Evolutionary conservation across 1,284 basidiomycete genomes (phyloP), one percentile per base, ranked within the genome.

Genomic region (Paramarasmius palmivorus): DNA sequence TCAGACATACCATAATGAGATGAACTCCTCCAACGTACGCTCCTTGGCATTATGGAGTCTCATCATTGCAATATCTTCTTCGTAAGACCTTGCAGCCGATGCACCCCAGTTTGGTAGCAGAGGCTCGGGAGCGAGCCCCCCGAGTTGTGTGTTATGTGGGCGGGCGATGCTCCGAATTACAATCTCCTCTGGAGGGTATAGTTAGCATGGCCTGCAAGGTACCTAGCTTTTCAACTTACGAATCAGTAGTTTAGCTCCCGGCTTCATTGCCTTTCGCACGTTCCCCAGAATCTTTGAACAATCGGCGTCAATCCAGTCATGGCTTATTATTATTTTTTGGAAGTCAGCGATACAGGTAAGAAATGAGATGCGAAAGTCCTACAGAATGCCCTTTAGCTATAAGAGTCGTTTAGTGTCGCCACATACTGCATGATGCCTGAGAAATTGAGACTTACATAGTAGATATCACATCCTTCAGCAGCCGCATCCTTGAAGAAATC

Each of bases 401-500:
- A 44, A 19, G n/a, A n/a, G n/a, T n/a, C n/a, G n/a, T n/a, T n/a
- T n/a, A n/a, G n/a, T n/a, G n/a, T n/a, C n/a, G n/a, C n/a, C n/a
- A n/a, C n/a, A n/a, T n/a, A n/a, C n/a, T n/a, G n/a, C n/a, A n/a
- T n/a, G n/a, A n/a, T n/a, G n/a, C n/a, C n/a, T n/a, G n/a, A n/a
- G n/a, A n/a, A n/a, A 32, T 32, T 12, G 45, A 2, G 9, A 65
- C 76, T 52, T 51, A 79, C 78, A 59, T 77, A 77, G 57, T 79
- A 81, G 10, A 75, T 65, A 48, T 80, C 73, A 32, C 72, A 71
- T 0, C 65, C 69, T 17, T 61, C 54, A 15, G 74, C 68, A 1
- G 77, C 77, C n/a, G 66, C 55, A 41, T 72, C 69, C 35, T 63
- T 61, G 35, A 82, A 73, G 62, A 79, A 81, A 57, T 82, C 72